Evolutionary conservation across 2,329 filamentous ascomycete species (phyloP).

Genomic region (Arthrobotrys sphaeroides): DNA sequence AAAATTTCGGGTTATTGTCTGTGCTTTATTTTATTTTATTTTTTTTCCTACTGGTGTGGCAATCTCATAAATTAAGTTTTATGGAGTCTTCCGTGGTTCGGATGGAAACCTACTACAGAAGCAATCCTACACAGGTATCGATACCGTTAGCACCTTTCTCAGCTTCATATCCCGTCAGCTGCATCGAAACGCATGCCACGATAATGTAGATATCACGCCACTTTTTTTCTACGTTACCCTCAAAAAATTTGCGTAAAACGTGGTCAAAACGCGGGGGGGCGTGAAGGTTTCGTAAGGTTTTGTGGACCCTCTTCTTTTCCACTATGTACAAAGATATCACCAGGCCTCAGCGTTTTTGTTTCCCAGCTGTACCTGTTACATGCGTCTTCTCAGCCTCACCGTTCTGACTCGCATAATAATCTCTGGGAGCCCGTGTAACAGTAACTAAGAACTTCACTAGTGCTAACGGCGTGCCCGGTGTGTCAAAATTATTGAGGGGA

Average conservation of each 20-base stretch:
- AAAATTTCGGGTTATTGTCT: conserved; percentile 11
- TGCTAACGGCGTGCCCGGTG: conserved; percentile 16
- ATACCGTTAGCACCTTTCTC: background rate
- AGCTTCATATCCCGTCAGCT: conserved; percentile 4
- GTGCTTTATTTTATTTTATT: too few species aligned
- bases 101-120: conserved; percentile 1
- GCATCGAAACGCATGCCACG: background rate
- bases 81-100: conserved; percentile 16
- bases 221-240: background rate
- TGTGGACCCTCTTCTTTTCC: conserved; percentile 10
- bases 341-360: background rate
- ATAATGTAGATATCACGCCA: conserved; percentile 25
- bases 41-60: background rate
- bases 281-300: conserved; percentile 2
- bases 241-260: conserved; percentile 10
- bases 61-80: conserved; percentile 12
- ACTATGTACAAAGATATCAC: conserved; percentile 5
- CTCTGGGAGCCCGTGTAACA: conserved; percentile 31
- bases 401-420: conserved; percentile 1
- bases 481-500: conserved; percentile 18
- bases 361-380: background rate
- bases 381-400: conserved; percentile 3
- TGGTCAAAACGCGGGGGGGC: conserved; percentile 38
- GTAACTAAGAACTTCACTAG: background rate
- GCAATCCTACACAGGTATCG: too few species aligned